Percentiles rank a stretch among this genome's conserved stretches.
phyloP scores from a whole-genome alignment of 2,329 filamentous ascomycete species.

The Bisporella sp. region DNA sequence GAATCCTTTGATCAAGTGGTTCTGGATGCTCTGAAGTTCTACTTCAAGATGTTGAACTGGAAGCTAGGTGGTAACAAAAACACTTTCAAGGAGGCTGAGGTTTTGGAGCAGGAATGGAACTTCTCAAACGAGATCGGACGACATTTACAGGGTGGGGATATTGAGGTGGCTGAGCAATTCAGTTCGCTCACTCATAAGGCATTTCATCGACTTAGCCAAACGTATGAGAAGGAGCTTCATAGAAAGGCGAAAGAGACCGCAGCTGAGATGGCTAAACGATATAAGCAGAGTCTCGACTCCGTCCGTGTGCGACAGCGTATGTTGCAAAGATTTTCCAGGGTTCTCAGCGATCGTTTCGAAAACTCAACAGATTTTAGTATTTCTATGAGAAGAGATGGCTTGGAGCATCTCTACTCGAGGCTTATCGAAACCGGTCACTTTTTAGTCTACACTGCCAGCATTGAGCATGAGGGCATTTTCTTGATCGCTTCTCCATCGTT shows the following conservation, averaged over 20 bases:
- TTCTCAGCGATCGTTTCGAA: slow-evolving; percentile 88
- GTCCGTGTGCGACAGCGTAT: slow-evolving; percentile 94
- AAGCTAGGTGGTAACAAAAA: slow-evolving; percentile 97
- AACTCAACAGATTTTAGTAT: slow-evolving; percentile 95
- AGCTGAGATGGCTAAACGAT: slow-evolving; percentile 90
- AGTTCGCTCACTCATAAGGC: slow-evolving; percentile 91
- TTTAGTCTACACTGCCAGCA: slow-evolving; percentile 64
- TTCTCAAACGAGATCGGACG: slow-evolving; percentile 92
- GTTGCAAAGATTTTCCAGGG: slow-evolving; percentile 88
- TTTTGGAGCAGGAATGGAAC: slow-evolving; percentile 95
- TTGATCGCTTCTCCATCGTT: slow-evolving; percentile 80
- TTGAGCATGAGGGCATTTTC: slow-evolving; percentile 70
- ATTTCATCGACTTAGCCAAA: slow-evolving; percentile 76
- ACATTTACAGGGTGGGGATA: slow-evolving; percentile 85
- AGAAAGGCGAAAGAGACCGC: slow-evolving; percentile 76
- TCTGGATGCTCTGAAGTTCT: slow-evolving; percentile 89
- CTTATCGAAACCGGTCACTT: slow-evolving; percentile 81
- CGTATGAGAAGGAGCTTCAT: slow-evolving; percentile 88
- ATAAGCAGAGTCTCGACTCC: slow-evolving; percentile 91
- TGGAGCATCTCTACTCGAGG: slow-evolving; percentile 73
- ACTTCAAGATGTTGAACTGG: slow-evolving; percentile 98
- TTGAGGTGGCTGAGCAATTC: slow-evolving; percentile 97
- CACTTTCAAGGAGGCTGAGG: slow-evolving; percentile 97
- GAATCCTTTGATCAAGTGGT: slow-evolving; percentile 92
- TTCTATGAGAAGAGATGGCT: slow-evolving; percentile 58